Base-by-base conservation (phyloP, 208 protist species). In the Leishmania braziliensis region DNA sequence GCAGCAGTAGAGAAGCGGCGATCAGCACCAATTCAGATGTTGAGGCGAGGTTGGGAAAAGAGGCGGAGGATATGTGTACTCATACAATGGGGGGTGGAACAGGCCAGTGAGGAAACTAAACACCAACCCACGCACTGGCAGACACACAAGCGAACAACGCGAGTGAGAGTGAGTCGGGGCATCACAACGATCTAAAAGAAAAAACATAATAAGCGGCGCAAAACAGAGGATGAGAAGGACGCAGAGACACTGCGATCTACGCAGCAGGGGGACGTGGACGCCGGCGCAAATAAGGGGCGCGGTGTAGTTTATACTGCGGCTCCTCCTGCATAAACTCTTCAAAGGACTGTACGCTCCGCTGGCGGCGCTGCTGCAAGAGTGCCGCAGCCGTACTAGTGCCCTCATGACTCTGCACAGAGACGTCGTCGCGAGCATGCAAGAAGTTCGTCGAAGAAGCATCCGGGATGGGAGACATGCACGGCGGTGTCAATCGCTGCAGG, bases 301-400 rank as follows among this genome's bases (percentile, higher is more conserved):
- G 77, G 29, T 88, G 84, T 71, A 96, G 79, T 29, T 87, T 83
- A 66, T 92, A 96, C 18, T 79, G 82, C 54, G 92, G 87, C 56
- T 91, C 88, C 75, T 93, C 86, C 36, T 90, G 73, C 92, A 96
- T 96, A 81, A 92, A 96, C 36, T 92, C 89, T 51, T 96, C 92
- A 87, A 93, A 96, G 9, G 82, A 87, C 53, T 84, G 79, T 43
- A 65, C 78, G 8, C 75, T 82, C 5, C 51, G 70, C 4, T 20
- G 62, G 43, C 39, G 33, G 33, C 5, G 68, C 5, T 46, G 50
- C 43, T 68, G 75, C 43, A 73, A 80, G 9, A 48, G 75, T 3
- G 20, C 14, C 36, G 75, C 39, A 0, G 70, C 66, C 20, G 73
- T 39, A 1, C 16, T 39, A 26, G 8, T 36, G n/a, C 72, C 48